Evolutionary conservation across 1,284 basidiomycete genomes (phyloP).

Genomic region (Athelia psychrophila): DNA sequence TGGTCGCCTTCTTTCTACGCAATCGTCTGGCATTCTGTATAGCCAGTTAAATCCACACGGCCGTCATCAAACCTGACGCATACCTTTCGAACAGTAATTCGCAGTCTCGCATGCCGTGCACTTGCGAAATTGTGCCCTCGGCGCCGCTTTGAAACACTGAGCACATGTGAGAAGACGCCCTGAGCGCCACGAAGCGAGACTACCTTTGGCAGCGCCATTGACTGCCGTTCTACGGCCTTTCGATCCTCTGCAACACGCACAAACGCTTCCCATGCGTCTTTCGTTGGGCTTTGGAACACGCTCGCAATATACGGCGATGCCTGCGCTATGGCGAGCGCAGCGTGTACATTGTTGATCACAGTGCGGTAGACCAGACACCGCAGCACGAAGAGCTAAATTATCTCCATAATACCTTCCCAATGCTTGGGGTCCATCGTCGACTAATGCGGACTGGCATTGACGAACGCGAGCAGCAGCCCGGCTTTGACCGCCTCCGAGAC

Average conservation of each 20-base stretch:
- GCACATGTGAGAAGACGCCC: background rate
- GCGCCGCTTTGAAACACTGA: conserved; percentile 33
- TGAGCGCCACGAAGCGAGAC: background rate
- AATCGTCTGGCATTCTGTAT: conserved; percentile 27
- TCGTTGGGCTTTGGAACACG: conserved; percentile 17
- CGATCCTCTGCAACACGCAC: conserved; percentile 23
- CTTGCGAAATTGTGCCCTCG: conserved; percentile 30
- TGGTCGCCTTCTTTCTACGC: conserved; percentile 38
- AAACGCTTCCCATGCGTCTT: conserved; percentile 26
- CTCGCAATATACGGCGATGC: conserved; percentile 13
- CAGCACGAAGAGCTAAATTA: conserved; percentile 27
- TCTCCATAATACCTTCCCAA: conserved; percentile 22
- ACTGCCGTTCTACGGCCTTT: conserved; percentile 15
- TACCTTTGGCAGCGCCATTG: conserved; percentile 24
- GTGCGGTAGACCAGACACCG: conserved; percentile 34
- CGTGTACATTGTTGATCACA: conserved; percentile 29
- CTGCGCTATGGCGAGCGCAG: conserved; percentile 13
- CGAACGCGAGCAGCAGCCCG: conserved; percentile 30
- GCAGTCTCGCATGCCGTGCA: conserved; percentile 32
- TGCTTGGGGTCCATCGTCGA: conserved; percentile 25
- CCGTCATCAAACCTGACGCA: background rate
- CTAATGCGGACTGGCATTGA: conserved; percentile 26
- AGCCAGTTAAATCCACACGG: too few species aligned
- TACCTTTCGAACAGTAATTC: conserved; percentile 34
- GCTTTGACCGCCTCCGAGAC: conserved; percentile 29